Percentiles rank a stretch among this genome's conserved stretches.
Conservation (phyloP, 2,329 filamentous ascomycete species). For the Fusarium papillatum region DNA sequence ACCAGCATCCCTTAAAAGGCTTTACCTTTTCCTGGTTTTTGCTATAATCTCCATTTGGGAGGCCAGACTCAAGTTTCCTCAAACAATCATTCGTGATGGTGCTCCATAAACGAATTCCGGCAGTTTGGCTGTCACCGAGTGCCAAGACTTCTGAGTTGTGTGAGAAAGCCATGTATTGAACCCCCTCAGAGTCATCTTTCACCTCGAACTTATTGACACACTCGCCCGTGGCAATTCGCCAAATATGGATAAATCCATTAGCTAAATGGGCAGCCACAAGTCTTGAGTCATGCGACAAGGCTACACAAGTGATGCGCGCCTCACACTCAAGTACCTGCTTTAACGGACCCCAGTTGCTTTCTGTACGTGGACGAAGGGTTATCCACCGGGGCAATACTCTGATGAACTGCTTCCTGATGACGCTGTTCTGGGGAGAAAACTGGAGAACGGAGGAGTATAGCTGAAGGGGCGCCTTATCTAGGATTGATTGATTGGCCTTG, state of each 20-base stretch:
- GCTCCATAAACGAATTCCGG: too few relatives aligned
- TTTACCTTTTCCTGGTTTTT: too few relatives aligned
- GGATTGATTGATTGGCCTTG: neutral
- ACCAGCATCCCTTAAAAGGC: too few relatives aligned
- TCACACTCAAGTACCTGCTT: neutral
- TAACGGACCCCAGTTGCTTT: neutral
- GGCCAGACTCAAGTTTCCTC: too few relatives aligned
- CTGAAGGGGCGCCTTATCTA: neutral
- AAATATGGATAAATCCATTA: neutral
- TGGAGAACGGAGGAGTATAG: neutral
- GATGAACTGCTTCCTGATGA: neutral
- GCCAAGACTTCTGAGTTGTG: neutral
- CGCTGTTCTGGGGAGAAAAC: neutral
- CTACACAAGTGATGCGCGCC: neutral
- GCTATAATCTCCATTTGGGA: fast-evolving
- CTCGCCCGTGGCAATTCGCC: neutral
- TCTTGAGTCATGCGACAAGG: neutral
- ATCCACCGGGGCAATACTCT: neutral
- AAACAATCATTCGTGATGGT: too few relatives aligned
- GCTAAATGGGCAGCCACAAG: neutral
- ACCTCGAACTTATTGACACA: neutral
- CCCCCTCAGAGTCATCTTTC: too few relatives aligned
- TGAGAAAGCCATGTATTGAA: neutral
- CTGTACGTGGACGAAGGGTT: neutral
- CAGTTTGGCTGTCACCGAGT: too few relatives aligned